A percentile compares a stretch with the other conserved stretches of the same genome.
These are phyloP conservation scores for Pisolithus albus DNA, from an alignment of 768 basidiomycete species.

Conservation along the genomic window DNA sequence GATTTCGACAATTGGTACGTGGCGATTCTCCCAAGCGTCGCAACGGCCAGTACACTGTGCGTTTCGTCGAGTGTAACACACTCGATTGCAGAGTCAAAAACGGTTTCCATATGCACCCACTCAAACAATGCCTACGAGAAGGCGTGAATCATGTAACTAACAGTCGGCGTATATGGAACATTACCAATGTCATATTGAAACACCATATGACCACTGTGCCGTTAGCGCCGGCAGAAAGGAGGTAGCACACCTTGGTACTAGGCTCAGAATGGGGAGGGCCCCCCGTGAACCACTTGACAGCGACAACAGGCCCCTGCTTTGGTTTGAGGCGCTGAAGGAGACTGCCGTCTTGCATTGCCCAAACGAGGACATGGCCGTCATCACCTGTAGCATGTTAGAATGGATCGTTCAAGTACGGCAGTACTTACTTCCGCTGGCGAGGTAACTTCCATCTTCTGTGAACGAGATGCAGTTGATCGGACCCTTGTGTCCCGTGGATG, in stretches of 20 bases:
- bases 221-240: background rate
- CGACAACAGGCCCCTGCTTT: background rate
- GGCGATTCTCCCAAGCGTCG: background rate
- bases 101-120: background rate
- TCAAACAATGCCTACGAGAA: background rate
- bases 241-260: background rate
- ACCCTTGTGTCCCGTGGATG: background rate
- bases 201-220: slow-evolving; percentile 2
- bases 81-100: background rate
- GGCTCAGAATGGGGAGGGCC: background rate
- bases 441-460: background rate
- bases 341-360: background rate
- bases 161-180: too few relatives aligned
- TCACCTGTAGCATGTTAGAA: background rate
- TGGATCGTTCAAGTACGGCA: background rate
- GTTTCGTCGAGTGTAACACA: background rate
- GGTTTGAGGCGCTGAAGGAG: background rate
- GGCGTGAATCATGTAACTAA: background rate
- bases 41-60: background rate
- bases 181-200: background rate
- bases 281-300: background rate
- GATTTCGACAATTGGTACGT: background rate
- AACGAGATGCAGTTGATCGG: slow-evolving; percentile 1
- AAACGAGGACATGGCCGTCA: slow-evolving; percentile 1
- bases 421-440: background rate